Evolutionary conservation across 2,329 filamentous ascomycete species (phyloP), one percentile per base, ranked within the genome.

Genomic region (Fusarium redolens): DNA sequence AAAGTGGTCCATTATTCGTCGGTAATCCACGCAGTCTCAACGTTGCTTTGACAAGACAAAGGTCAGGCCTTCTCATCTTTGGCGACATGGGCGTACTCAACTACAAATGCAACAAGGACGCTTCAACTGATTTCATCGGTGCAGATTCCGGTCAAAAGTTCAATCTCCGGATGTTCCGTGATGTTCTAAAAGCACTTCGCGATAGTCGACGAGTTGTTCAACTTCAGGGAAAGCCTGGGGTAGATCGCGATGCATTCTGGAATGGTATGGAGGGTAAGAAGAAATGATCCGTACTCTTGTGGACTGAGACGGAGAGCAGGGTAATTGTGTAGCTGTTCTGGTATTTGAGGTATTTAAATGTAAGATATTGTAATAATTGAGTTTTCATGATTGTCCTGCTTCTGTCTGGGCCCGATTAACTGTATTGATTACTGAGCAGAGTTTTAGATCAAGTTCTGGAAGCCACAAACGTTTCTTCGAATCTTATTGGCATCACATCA

Each of bases 61-160:
- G 22, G 9, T 69, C 61, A 1, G 28, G 33, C 1, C 61, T 70
- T 0, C 9, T 70, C 2, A 56, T 70, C 7, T 70, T 70, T 56
- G 65, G 61, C 0, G 47, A 65, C 12, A 13, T 59, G 3, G 6
- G 10, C 10, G 30, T 31, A 3, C 28, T 48, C 1, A 18, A 30
- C 10, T 17, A 7, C 2, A n/a, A 12, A 13, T 1, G 7, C 1
- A 48, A 12, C 1, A 48, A 12, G 1, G 20, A 48, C 1, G 22
- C 20, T 17, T 22, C 20, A 0, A 30, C 44, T 0, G 45, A 48
- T 10, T 31, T 31, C 7, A n/a, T 31, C 4, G 45, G 45, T 0
- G n/a, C 30, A 1, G 30, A 31, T 11, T 31, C 28, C 4, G 45
- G 45, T 2, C 45, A 48, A 5, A 12, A 11, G 45, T 31, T 48